These are phyloP conservation scores for Macrophomina pseudophaseolina DNA, from an alignment of 2,329 filamentous ascomycete species.

Conservation along the genomic window DNA sequence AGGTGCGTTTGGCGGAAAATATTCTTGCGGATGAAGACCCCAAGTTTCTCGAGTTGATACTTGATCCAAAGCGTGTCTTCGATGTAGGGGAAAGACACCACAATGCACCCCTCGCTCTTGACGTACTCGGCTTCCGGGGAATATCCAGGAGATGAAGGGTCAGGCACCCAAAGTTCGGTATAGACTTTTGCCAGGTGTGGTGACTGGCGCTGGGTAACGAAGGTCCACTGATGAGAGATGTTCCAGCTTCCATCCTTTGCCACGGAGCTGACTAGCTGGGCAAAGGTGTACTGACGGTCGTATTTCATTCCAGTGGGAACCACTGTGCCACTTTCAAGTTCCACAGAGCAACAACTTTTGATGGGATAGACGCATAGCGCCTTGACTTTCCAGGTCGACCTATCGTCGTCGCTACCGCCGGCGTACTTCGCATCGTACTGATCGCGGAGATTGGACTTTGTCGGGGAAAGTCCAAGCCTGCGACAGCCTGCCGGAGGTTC, in stretches of 20 bases:
- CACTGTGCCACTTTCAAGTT: constrained; percentile 69
- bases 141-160: constrained; percentile 61
- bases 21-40: constrained; percentile 38
- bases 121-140: constrained; percentile 55
- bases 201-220: constrained; percentile 72
- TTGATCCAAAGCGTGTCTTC: constrained; percentile 38
- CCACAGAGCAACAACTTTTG: constrained; percentile 80
- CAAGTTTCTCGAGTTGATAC: constrained; percentile 40
- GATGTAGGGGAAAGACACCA: constrained; percentile 67
- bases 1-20: not conserved
- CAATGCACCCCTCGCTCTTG: constrained; percentile 64
- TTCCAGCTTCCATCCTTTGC: constrained; percentile 42
- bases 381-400: constrained; percentile 56
- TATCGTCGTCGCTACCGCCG: constrained; percentile 27
- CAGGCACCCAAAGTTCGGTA: constrained; percentile 71
- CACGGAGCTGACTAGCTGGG: constrained; percentile 60
- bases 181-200: constrained; percentile 73
- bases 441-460: constrained; percentile 59
- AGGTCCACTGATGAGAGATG: constrained; percentile 63
- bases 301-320: constrained; percentile 73
- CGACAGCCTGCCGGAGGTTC: constrained; percentile 53
- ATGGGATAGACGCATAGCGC: constrained; percentile 81
- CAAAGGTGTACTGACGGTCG: constrained; percentile 84
- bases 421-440: constrained; percentile 60
- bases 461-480: constrained; percentile 55